Evolutionary conservation across 225 moss, liverwort and hornwort genomes (phyloP).

Genomic region (Rhytidiadelphus loreus): DNA sequence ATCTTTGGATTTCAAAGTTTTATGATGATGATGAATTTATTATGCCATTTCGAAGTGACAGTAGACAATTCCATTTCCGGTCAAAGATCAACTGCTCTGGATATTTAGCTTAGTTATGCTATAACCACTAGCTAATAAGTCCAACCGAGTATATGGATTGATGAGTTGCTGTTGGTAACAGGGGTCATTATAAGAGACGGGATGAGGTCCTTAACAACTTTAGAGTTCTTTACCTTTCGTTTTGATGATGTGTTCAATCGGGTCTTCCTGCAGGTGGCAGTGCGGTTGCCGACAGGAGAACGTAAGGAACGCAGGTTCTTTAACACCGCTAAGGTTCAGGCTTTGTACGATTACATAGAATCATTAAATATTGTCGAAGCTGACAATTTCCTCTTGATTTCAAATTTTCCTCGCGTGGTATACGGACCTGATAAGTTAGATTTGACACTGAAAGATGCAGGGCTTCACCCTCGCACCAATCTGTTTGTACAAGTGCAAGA

Average conservation of each 20-base stretch:
- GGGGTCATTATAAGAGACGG: neutral
- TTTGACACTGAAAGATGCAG: constrained; percentile 64
- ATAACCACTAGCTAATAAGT: neutral
- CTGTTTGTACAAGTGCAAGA: constrained; percentile 72
- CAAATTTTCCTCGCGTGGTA: constrained; percentile 72
- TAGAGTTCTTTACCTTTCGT: neutral
- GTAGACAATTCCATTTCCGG: neutral
- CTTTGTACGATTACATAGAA: constrained; percentile 75
- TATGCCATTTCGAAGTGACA: neutral
- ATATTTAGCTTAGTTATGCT: neutral
- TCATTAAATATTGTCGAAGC: constrained; percentile 49
- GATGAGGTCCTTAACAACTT: neutral
- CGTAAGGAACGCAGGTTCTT: constrained; percentile 69
- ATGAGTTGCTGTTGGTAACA: neutral
- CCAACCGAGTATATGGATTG: neutral
- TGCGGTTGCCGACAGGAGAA: constrained; percentile 78
- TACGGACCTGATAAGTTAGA: constrained; percentile 70
- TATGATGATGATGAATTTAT: neutral
- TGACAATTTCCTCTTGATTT: constrained; percentile 57
- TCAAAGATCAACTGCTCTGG: neutral
- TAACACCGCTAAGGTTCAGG: constrained; percentile 46
- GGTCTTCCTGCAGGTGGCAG: constrained; percentile 48
- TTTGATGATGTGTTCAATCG: neutral
- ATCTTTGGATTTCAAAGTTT: neutral
- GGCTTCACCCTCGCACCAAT: constrained; percentile 79